Conservation (phyloP, 257 asterid genomes). For the Nicotiana tabacum region DNA sequence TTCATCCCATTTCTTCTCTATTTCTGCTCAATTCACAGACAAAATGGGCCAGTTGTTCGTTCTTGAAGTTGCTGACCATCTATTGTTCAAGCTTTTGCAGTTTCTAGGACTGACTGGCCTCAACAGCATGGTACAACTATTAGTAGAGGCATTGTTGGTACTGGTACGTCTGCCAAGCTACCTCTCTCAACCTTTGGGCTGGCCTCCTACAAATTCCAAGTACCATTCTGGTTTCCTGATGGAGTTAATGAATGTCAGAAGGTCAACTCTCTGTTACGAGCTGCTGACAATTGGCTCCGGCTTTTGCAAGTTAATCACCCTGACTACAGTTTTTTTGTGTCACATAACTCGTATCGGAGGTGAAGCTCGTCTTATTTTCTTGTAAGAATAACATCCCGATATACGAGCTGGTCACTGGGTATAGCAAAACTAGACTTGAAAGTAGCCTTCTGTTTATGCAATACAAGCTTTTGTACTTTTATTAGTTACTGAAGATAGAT, state of each 20-base stretch:
- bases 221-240: conserved; percentile 42
- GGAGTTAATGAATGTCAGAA: conserved; percentile 52
- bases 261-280: conserved; percentile 46
- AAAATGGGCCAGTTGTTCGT: not conserved
- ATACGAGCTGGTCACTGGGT: not conserved
- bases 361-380: conserved; percentile 18
- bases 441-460: not conserved
- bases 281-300: conserved; percentile 80
- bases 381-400: conserved; percentile 1
- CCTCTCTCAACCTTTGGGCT: conserved; percentile 71
- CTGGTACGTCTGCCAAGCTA: conserved; percentile 34
- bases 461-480: conserved; percentile 5
- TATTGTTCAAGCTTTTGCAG: conserved; percentile 1
- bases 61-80: not conserved
- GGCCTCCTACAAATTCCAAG: conserved; percentile 68
- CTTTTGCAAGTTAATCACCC: conserved; percentile 64
- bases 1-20: conserved; percentile 5
- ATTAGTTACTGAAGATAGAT: not conserved
- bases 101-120: conserved; percentile 13
- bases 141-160: conserved; percentile 27
- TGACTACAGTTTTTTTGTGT: conserved; percentile 56
- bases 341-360: conserved; percentile 48
- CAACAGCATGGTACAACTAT: conserved; percentile 26
- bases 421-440: not conserved
- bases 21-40: not conserved